A percentile compares a stretch with the other conserved stretches of the same genome.
Evolutionary conservation across 192 early-diverging fungal species (phyloP).

Genomic region (Kappamyces sp.): DNA sequence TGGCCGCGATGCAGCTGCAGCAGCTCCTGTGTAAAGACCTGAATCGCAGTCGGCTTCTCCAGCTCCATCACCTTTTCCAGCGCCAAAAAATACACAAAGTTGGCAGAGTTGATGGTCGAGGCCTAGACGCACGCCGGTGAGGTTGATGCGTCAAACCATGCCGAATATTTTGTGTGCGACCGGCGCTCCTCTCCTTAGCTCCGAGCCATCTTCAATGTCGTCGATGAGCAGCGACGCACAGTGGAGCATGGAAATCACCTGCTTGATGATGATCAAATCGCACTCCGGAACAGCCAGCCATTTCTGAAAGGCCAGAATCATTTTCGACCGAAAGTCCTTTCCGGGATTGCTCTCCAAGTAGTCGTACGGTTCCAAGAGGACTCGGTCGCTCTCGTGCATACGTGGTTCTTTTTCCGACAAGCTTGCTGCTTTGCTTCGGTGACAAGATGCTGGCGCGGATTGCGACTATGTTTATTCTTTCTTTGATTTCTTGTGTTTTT

Average conservation of each 20-base stretch:
- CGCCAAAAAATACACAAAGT: slow-evolving; percentile 95
- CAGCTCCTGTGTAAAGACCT: slow-evolving; percentile 89
- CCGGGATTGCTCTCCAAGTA: slow-evolving; percentile 85
- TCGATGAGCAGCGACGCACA: slow-evolving; percentile 91
- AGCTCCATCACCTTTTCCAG: slow-evolving; percentile 68
- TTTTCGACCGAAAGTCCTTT: slow-evolving; percentile 86
- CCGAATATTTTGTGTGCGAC: slow-evolving; percentile 97
- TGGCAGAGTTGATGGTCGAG: slow-evolving; percentile 91
- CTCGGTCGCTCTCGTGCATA: slow-evolving; percentile 13
- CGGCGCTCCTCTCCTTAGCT: slow-evolving; percentile 71
- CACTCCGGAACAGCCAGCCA: slow-evolving; percentile 76
- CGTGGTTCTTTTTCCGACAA: not conserved
- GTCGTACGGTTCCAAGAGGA: slow-evolving; percentile 86
- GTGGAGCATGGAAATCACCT: slow-evolving; percentile 90
- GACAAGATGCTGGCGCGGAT: not conserved
- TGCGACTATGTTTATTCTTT: not conserved
- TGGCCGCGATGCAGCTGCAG: slow-evolving; percentile 90
- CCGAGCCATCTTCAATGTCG: slow-evolving; percentile 93
- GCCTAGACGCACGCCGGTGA: slow-evolving; percentile 22
- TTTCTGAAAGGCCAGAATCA: slow-evolving; percentile 85
- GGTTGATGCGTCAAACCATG: slow-evolving; percentile 23
- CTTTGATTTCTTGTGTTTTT: not conserved
- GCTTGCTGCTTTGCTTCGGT: not conserved
- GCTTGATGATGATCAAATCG: slow-evolving; percentile 65
- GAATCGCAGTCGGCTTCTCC: slow-evolving; percentile 60